Conservation (phyloP, 1,284 basidiomycete species). For the Marasmius oreades region DNA sequence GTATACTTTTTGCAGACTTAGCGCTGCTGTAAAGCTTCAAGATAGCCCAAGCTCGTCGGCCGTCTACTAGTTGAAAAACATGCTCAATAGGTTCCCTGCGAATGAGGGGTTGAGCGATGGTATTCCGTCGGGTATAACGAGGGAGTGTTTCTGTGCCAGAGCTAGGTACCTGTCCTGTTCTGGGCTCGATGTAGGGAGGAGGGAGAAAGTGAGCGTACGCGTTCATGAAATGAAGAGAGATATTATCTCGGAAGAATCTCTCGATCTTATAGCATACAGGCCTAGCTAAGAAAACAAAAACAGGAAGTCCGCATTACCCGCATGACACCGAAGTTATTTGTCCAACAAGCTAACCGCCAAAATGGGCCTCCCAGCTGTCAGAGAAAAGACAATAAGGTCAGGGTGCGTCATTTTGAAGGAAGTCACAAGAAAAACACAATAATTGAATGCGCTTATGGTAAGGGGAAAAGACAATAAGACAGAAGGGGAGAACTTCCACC, state of each 20-base stretch:
- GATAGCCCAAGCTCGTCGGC: constrained; percentile 31
- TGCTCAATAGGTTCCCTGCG: constrained; percentile 44
- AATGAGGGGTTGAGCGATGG: constrained; percentile 31
- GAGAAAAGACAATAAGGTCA: neutral
- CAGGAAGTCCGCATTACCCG: no score
- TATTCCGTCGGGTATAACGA: constrained; percentile 44
- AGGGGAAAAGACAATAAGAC: no score
- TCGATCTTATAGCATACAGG: constrained; percentile 9
- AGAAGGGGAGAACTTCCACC: neutral
- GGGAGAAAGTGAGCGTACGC: no score
- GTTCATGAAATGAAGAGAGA: constrained; percentile 36
- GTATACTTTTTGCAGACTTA: constrained; percentile 41
- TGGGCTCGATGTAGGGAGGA: constrained; percentile 41
- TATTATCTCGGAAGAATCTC: constrained; percentile 24
- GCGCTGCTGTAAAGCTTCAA: constrained; percentile 44
- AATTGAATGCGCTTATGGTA: no score
- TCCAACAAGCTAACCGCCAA: neutral
- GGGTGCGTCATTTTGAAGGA: neutral
- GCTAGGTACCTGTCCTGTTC: constrained; percentile 42
- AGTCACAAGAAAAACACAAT: neutral
- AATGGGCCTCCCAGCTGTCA: neutral
- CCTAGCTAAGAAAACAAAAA: neutral
- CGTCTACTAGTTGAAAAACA: constrained; percentile 26
- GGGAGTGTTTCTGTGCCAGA: constrained; percentile 39
- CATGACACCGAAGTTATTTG: no score